Base-by-base conservation (phyloP, 768 basidiomycete species). In the Termitomyces sp. region DNA sequence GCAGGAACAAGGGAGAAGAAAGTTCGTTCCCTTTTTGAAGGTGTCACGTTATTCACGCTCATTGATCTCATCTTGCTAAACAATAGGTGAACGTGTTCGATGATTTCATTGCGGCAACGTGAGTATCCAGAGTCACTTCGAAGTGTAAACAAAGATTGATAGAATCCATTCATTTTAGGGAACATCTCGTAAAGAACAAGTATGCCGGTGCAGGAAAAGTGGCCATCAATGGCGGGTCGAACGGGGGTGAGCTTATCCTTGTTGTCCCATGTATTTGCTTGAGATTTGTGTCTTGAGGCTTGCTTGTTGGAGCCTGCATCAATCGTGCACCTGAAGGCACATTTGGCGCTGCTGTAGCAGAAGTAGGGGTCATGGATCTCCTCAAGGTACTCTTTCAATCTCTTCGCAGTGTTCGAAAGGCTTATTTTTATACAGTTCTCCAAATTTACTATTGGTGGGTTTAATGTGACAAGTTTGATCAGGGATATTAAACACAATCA, bases 31-130 rank as follows among this genome's bases (percentile, higher is more conserved):
- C 44, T 44, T 28, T 7, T 24, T 50, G 15, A 24, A 51, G 6
- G 38, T 37, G 12, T 55, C 41, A 40, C 32, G 24, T 37, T n/a
- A 32, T 12, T 44, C 44, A 37, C 22, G 30, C 40, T 58, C 37
- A 56, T 56, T 22, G 6, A 52, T 52, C 58, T 35, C 34, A 35
- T 35, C 11, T 17, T 28, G 47, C 15, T 12, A 42, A 40, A 24
- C 41, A 40, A 24, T 46, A 88, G 85, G 76, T 74, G 57, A 90
- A 90, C 54, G 83, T 83, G 53, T 93, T 90, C 62, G 75, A 92
- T 62, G 91, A 93, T 66, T 93, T 93, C 69, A 87, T 89, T 59
- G 81, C 87, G 7, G 89, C 88, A 30, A 83, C 85, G 88, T 89
- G 71, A 62, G 83, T 70, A 45, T 14, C 22, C 42, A 26, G 37